Conservation (phyloP, 2,329 filamentous ascomycete genomes). For the Lasiodiplodia theobromae region DNA sequence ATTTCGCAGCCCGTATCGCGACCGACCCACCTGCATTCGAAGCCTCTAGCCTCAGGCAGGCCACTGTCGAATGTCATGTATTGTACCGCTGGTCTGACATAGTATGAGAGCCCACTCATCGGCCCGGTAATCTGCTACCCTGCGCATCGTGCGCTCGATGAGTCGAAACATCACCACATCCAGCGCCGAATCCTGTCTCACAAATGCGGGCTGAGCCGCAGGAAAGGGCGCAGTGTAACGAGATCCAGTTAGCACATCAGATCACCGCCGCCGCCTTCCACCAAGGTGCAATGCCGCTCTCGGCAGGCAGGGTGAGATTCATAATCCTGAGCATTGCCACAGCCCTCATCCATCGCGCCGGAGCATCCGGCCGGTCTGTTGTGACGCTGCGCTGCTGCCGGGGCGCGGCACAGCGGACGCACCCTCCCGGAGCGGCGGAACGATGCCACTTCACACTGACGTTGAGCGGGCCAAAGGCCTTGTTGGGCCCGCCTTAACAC, state of each 20-base stretch:
- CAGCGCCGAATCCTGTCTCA: conserved; percentile 13
- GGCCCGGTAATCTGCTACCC: conserved; percentile 23
- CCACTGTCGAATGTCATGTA: conserved; percentile 29
- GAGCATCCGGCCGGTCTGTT: conserved; percentile 13
- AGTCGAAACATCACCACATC: conserved; percentile 26
- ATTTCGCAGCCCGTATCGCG: conserved; percentile 28
- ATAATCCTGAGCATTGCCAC: conserved; percentile 22
- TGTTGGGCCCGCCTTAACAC: conserved; percentile 15
- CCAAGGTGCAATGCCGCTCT: conserved; percentile 18
- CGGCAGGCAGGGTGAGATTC: conserved; percentile 6
- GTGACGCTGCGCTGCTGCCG: conserved; percentile 10
- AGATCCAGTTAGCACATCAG: conserved; percentile 25
- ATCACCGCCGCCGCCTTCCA: conserved; percentile 10
- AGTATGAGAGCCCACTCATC: conserved; percentile 27
- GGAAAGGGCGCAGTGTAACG: conserved; percentile 21
- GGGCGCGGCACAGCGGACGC: not conserved
- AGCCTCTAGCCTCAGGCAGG: conserved; percentile 20
- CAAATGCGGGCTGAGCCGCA: conserved; percentile 26
- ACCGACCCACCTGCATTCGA: conserved; percentile 21
- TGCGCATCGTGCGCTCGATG: conserved; percentile 16
- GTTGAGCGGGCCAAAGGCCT: conserved; percentile 8
- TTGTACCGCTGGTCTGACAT: conserved; percentile 28
- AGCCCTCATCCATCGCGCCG: conserved; percentile 5
- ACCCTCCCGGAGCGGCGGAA: conserved; percentile 14
- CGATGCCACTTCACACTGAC: not conserved